Evolutionary conservation across 495 filamentous ascomycete genomes (phyloP), one percentile per base, ranked within the genome.

Genomic region (Amphirosellinia nigrospora): DNA sequence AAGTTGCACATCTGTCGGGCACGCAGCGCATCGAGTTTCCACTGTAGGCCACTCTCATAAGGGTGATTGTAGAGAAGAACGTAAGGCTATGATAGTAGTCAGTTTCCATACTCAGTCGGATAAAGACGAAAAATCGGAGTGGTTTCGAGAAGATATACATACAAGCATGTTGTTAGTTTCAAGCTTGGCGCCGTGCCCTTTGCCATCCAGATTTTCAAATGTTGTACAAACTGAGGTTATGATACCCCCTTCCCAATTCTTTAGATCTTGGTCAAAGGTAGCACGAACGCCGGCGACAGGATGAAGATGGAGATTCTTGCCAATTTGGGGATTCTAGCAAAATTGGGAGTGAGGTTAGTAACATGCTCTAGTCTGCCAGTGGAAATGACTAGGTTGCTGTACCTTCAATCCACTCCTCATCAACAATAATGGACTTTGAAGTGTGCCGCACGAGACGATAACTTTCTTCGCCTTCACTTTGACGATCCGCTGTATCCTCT

Each of bases 111-210:
- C 19, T n/a, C 4, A 48, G 13, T 39, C 6, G 30, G 56, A 23
- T n/a, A 16, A 56, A 8, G 26, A 56, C n/a, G 28, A 0, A 66
- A 59, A 39, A 63, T 66, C 56, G 50, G 26, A 30, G 53, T 73
- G 1, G 28, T 36, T 28, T 43, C 15, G 19, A 62, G n/a, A 26
- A 32, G 32, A 13, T 21, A 69, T 59, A 28, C 23, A 59, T 70
- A 83, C 82, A 62, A 84, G 52, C 92, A 93, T 94, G 38, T 84
- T 82, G n/a, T 84, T 85, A 26, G 87, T 82, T 79, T 96, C 91
- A 19, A 97, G 80, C 79, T 95, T 96, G 63, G 83, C 84, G n/a
- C 95, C 95, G 72, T 98, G 93, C 36, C 93, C 92, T 26, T 91
- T 81, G 34, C 87, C 87, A 76, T 97, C 94, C 0, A 94, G 86